Evolutionary conservation across 2,329 filamentous ascomycete species (phyloP).

Genomic region (Epichloe baconii): DNA sequence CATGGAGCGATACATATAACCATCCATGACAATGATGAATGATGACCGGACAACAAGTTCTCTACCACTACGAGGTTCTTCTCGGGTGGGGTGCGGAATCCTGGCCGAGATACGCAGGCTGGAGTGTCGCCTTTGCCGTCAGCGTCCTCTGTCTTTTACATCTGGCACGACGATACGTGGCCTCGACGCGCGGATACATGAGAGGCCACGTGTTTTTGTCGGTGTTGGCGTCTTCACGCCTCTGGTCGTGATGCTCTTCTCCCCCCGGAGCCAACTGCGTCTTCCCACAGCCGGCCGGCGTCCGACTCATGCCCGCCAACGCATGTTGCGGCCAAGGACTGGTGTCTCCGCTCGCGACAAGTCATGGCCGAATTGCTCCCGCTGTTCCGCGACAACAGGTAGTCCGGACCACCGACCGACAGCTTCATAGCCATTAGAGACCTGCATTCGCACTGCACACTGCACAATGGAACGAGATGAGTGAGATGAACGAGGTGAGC

Average conservation of each 20-base stretch:
- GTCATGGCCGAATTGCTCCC: slow-evolving; percentile 1
- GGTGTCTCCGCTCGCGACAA: not conserved
- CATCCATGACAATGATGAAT: too few relatives aligned
- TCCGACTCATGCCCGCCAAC: slow-evolving; percentile 4
- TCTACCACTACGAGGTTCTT: too few relatives aligned
- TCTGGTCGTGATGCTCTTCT: slow-evolving; percentile 5
- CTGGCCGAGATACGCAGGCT: too few relatives aligned
- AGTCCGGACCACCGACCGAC: slow-evolving; percentile 1
- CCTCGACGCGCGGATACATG: not conserved
- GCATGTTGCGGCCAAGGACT: slow-evolving; percentile 7
- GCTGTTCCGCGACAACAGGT: not conserved
- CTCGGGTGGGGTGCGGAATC: too few relatives aligned
- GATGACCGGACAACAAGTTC: too few relatives aligned
- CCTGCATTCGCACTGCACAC: too few relatives aligned
- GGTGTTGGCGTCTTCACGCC: slow-evolving; percentile 1
- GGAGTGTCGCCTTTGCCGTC: too few relatives aligned
- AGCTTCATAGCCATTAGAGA: not conserved
- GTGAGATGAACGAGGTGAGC: too few relatives aligned
- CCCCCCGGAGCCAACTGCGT: slow-evolving; percentile 5
- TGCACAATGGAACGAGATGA: too few relatives aligned
- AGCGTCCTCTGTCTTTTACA: not conserved
- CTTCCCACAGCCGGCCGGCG: slow-evolving; percentile 1
- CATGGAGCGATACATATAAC: too few relatives aligned
- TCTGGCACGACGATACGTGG: not conserved
- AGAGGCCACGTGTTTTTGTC: not conserved